phyloP scores from a whole-genome alignment of 2,329 filamentous ascomycete species.

The Podosphaera aphanis region DNA sequence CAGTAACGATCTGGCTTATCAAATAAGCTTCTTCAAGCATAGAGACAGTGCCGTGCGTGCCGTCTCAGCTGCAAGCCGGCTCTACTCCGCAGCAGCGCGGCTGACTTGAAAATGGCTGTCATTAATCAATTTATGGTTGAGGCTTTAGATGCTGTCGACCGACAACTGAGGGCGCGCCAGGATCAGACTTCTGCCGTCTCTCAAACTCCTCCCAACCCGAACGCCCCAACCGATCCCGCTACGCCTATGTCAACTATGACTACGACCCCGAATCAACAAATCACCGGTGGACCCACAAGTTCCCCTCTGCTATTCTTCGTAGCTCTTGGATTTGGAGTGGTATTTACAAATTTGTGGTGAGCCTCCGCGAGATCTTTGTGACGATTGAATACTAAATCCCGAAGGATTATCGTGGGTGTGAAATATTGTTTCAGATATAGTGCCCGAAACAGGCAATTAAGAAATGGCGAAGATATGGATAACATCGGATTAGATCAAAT shows the following conservation, averaged over 20 bases:
- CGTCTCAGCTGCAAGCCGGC: background rate
- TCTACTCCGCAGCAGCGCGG: background rate
- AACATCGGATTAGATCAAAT: conserved; percentile 72
- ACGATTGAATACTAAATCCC: conserved; percentile 28
- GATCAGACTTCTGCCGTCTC: conserved; percentile 6
- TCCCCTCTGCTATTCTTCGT: conserved; percentile 80
- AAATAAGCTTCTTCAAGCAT: background rate
- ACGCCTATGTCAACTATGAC: conserved; percentile 7
- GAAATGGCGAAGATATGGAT: conserved; percentile 58
- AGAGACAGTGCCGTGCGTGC: background rate
- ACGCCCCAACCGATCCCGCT: conserved; percentile 3
- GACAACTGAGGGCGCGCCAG: conserved; percentile 6
- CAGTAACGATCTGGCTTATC: background rate
- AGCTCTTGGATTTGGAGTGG: conserved; percentile 85
- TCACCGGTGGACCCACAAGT: conserved; percentile 27
- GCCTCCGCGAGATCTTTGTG: conserved; percentile 35
- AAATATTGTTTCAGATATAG: conserved; percentile 99
- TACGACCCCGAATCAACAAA: conserved; percentile 3
- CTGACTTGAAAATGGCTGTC: conserved; percentile 7
- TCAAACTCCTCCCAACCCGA: conserved; percentile 2
- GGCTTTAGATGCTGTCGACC: conserved; percentile 9
- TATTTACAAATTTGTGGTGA: conserved; percentile 97
- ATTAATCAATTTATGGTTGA: conserved; percentile 12
- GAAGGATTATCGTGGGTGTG: conserved; percentile 95
- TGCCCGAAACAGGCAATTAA: conserved; percentile 63